phyloP scores from a whole-genome alignment of 352 stramenopile genomes.

The Phytophthora boehmeriae region DNA sequence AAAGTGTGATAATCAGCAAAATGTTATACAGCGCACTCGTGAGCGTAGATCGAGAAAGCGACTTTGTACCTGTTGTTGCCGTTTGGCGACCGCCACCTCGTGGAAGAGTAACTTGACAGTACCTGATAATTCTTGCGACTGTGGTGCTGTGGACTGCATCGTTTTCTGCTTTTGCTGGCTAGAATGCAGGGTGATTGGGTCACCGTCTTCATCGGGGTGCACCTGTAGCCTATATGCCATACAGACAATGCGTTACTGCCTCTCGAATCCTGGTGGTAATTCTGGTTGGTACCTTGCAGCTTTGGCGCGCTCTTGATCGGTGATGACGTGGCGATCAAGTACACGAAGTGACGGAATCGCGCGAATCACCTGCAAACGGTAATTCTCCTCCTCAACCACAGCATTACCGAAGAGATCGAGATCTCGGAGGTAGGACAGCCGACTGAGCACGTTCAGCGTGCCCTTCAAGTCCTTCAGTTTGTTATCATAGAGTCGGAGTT shows the following conservation, averaged over 20 bases:
- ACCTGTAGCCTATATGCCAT: constrained; percentile 20
- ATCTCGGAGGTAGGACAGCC: constrained; percentile 69
- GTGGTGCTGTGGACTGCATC: constrained; percentile 23
- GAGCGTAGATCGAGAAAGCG: not conserved
- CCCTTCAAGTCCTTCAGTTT: constrained; percentile 74
- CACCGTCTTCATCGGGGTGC: constrained; percentile 21
- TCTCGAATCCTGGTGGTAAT: not conserved
- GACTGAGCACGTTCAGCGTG: constrained; percentile 51
- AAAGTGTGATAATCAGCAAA: not conserved
- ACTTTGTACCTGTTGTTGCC: constrained; percentile 43
- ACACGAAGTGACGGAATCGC: constrained; percentile 74
- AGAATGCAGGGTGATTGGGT: not conserved
- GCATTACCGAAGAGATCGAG: constrained; percentile 88
- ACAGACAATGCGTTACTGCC: not conserved
- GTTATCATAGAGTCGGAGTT: constrained; percentile 84
- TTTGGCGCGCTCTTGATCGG: constrained; percentile 58
- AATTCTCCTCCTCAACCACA: constrained; percentile 82
- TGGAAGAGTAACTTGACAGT: constrained; percentile 78
- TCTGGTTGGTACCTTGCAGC: constrained; percentile 37
- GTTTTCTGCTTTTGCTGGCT: constrained; percentile 27
- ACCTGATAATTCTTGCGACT: constrained; percentile 59
- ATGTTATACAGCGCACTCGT: not conserved
- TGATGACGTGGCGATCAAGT: constrained; percentile 84
- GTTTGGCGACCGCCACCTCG: constrained; percentile 57
- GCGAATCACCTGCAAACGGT: constrained; percentile 82